These are phyloP conservation scores for Psilocybe azurescens DNA, from an alignment of 768 basidiomycete genomes.

Conservation along the genomic window DNA sequence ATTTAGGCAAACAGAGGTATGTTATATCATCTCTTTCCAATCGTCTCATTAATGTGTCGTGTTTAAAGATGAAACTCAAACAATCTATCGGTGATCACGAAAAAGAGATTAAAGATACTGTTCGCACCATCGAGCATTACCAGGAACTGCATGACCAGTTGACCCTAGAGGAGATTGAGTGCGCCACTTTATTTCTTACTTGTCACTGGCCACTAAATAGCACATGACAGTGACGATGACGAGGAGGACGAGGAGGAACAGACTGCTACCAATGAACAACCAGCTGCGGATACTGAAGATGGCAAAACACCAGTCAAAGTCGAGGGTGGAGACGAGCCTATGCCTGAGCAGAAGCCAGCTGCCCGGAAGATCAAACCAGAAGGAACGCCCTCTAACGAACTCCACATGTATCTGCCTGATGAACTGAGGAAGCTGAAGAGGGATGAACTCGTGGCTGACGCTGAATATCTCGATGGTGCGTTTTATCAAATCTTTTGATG, in stretches of 20 bases:
- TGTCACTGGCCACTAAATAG: not conserved
- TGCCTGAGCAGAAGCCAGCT: conserved; percentile 45
- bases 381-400: conserved; percentile 55
- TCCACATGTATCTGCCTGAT: conserved; percentile 72
- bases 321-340: conserved; percentile 37
- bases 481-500: conserved; percentile 1
- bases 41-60: not conserved
- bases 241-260: conserved; percentile 66
- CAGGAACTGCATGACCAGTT: conserved; percentile 74
- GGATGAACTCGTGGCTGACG: conserved; percentile 78
- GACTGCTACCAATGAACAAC: conserved; percentile 32
- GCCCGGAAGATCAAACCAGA: conserved; percentile 32
- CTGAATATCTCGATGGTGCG: conserved; percentile 85
- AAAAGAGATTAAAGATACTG: conserved; percentile 63
- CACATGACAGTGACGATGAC: conserved; percentile 50
- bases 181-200: conserved; percentile 34
- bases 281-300: conserved; percentile 26
- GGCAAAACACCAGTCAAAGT: conserved; percentile 10
- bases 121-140: conserved; percentile 65
- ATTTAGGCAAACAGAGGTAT: conserved; percentile 85
- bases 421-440: conserved; percentile 74
- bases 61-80: conserved; percentile 73
- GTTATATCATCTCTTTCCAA: conserved; percentile 22
- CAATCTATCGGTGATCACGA: conserved; percentile 71
- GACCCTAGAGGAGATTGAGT: conserved; percentile 87